Base-by-base conservation (phyloP, 805 yeast species). In the Candida railenensis region DNA sequence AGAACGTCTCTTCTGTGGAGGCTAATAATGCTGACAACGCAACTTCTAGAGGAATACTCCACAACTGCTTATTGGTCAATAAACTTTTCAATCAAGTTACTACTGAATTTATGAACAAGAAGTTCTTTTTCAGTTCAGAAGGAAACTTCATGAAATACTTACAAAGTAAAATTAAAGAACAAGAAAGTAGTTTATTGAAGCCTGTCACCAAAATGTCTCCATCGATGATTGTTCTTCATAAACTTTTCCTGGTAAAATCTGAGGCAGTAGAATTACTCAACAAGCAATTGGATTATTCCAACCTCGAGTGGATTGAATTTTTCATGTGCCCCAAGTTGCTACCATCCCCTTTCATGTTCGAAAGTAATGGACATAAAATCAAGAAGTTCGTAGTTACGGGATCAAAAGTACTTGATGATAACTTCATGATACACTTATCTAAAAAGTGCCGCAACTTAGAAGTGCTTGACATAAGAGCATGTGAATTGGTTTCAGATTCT, bases 391-490 rank as follows among this genome's bases (percentile, higher is more conserved):
- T 81, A 1, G 66, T 91, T 3, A 91, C 97, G 0, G 97, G 96
- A 2, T 78, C 83, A 32, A 78, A 75, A 51, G 63, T 68, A 1
- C 73, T 88, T 2, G 80, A 78, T 58, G 96, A 91, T 62, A 62
- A 69, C 2, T 76, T 80, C 45, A 61, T 91, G 46, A 65, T 70
- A 3, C 53, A 65, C 39, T 74, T 89, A 5, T 73, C 87, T 2
- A 66, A 68, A 30, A 56, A 62, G 42, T 80, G 91, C 53, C 84
- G 86, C 7, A 73, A 73, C 34, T 71, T 91, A 48, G 77, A 76
- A 52, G 73, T 76, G 25, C 66, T 91, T 39, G 97, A 91, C 58
- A 65, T 91, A 16, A 73, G 97, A 37, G 96, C 96, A 0, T 89
- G 97, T 66, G 90, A 87, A 48, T 66, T 71, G 47, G 80, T 91